phyloP scores from a whole-genome alignment of 2,329 filamentous ascomycete genomes.

The Chrysoporthe deuterocubensis region DNA sequence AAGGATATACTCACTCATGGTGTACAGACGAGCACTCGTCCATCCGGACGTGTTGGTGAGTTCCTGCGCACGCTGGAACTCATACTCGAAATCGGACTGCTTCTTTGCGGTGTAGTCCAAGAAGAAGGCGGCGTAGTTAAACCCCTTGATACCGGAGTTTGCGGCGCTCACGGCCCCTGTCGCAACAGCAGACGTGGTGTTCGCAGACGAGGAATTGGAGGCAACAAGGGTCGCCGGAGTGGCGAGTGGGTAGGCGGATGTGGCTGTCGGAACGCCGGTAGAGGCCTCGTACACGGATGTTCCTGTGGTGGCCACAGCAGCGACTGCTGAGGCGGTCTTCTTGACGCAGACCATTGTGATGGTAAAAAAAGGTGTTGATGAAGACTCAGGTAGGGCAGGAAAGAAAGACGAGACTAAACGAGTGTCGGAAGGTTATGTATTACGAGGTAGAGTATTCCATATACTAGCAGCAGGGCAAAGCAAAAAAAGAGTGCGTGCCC shows the following conservation, averaged over 20 bases:
- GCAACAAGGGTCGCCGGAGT: conserved; percentile 16
- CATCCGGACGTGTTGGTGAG: conserved; percentile 69
- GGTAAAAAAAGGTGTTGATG: neutral
- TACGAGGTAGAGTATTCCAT: neutral
- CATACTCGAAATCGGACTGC: conserved; percentile 69
- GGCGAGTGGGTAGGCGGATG: conserved; percentile 17
- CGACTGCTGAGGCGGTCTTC: conserved; percentile 28
- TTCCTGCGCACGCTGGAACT: conserved; percentile 68
- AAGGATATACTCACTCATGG: conserved; percentile 50
- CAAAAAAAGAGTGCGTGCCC: conserved; percentile 7
- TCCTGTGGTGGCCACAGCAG: conserved; percentile 29
- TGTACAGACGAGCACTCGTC: conserved; percentile 75
- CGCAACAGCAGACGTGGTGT: conserved; percentile 10
- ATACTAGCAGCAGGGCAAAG: neutral
- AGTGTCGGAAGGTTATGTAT: neutral
- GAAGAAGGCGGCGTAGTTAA: conserved; percentile 74
- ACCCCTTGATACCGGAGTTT: conserved; percentile 58
- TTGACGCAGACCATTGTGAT: conserved; percentile 27
- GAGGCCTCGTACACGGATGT: conserved; percentile 20
- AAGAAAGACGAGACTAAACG: neutral
- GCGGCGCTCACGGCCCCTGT: conserved; percentile 7
- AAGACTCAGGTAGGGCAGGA: neutral
- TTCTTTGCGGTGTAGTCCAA: conserved; percentile 62
- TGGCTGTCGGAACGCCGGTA: conserved; percentile 3
- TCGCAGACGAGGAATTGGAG: conserved; percentile 12